Base-by-base conservation (phyloP, 768 basidiomycete species). In the Hypsizygus marmoreus region DNA sequence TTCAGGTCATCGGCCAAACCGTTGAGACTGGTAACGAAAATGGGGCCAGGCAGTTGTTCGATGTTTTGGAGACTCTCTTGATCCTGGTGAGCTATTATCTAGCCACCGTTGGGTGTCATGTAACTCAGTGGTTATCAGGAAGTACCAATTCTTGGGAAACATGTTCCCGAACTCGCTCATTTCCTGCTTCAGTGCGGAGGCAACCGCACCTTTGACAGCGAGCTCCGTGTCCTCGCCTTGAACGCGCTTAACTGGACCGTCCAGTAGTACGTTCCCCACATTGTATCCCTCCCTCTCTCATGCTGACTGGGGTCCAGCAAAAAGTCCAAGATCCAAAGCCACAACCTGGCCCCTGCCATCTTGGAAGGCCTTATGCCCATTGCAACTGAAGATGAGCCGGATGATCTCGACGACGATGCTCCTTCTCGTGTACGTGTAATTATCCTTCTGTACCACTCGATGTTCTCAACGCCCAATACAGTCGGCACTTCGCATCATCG, bases 191-290 rank as follows among this genome's bases (percentile, higher is more conserved):
- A 75, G 36, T 86, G 86, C 32, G 95, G 92, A 45, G 84, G 79
- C 24, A 94, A 95, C 73, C 79, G 77, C 51, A 68, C 71, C 9
- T 83, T 86, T 58, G 89, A 91, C 34, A 67, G 71, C 37, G 92
- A 90, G 40, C 81, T 97, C 47, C 88, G 97, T 46, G 81, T 94
- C 49, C 86, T 97, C 56, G 85, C 89, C 8, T 79, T 99, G 29
- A 98, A 97, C 59, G 88, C 91, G 6, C 81, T 99, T 7, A 89
- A 92, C 61, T 98, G 95, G 95, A 92, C 94, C 6, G 86, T 98
- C 43, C 88, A 95, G 75, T 98, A 98, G 93, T 86, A 59, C 57
- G 86, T 70, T 6, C n/a, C 8, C 1, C 3, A 14, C 23, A 10
- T 34, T 26, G 11, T 23, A 10, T 38, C 29, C 26, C 8, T 5